A percentile compares a stretch with the other conserved stretches of the same genome.
Conservation (phyloP, 1,139 yeast species). For the Magnusiomyces fungicola region DNA sequence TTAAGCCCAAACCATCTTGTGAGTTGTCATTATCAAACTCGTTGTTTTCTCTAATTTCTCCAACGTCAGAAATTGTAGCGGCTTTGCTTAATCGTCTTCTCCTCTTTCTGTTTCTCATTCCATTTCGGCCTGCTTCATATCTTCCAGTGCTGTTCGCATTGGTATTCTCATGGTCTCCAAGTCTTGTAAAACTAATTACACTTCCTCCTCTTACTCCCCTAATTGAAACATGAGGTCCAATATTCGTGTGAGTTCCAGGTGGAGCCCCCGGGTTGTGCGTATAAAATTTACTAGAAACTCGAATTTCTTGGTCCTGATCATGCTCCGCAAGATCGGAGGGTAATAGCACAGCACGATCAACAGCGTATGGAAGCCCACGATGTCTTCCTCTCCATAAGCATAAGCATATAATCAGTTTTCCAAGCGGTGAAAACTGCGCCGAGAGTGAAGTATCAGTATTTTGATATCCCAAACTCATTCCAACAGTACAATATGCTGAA, state of each 20-base stretch:
- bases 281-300: conserved; percentile 1
- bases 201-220: not conserved
- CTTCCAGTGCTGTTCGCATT: no score
- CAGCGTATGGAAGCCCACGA: conserved; percentile 88
- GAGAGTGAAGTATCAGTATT: conserved; percentile 58
- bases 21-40: no score
- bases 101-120: no score
- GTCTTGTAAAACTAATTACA: no score
- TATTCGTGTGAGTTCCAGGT: not conserved
- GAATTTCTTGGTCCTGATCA: conserved; percentile 9
- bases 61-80: no score
- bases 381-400: conserved; percentile 93
- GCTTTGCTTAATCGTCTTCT: no score
- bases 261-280: no score
- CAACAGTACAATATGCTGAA: conserved; percentile 95
- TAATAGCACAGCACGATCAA: conserved; percentile 88
- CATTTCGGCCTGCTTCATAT: no score
- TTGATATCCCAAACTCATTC: conserved; percentile 79
- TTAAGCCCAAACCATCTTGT: no score
- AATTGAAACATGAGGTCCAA: not conserved
- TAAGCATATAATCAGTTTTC: conserved; percentile 78
- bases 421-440: conserved; percentile 60
- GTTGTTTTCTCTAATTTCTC: no score
- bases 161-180: no score
- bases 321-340: conserved; percentile 46